A percentile compares a stretch with the other conserved stretches of the same genome.
Conservation (phyloP, 192 early-diverging fungal species). For the Mortierella alpina region DNA sequence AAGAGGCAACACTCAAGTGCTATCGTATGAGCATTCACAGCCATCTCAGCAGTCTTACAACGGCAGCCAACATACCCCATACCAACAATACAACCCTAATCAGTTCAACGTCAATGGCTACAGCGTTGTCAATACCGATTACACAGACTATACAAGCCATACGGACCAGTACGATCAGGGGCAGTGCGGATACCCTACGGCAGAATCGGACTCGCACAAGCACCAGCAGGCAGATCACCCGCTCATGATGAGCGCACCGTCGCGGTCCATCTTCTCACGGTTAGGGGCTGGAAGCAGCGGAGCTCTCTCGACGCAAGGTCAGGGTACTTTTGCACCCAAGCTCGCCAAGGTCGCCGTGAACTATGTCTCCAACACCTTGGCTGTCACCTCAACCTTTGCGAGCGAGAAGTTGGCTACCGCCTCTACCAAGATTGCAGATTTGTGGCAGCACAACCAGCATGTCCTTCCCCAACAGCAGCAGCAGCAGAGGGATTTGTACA, state of each 20-base stretch:
- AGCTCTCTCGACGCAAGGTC: background rate
- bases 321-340: constrained; percentile 15
- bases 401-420: constrained; percentile 37
- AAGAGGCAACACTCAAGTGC: constrained; percentile 1
- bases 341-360: constrained; percentile 37
- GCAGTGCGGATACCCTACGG: background rate
- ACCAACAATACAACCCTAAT: constrained; percentile 8
- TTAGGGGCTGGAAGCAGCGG: constrained; percentile 12
- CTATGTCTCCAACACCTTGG: constrained; percentile 44
- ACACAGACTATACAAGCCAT: background rate
- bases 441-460: constrained; percentile 49
- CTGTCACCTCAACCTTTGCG: constrained; percentile 47
- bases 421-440: constrained; percentile 47
- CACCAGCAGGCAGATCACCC: background rate
- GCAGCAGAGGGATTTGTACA: constrained; percentile 22
- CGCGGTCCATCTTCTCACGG: constrained; percentile 37
- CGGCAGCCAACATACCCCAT: constrained; percentile 22
- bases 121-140: constrained; percentile 9
- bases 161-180: constrained; percentile 1
- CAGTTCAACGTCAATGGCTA: constrained; percentile 26
- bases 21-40: constrained; percentile 1
- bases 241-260: constrained; percentile 24
- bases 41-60: constrained; percentile 9
- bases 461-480: constrained; percentile 39
- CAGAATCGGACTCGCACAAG: background rate